Evolutionary conservation across 164 flowering plant genomes (phyloP), one percentile per base, ranked within the genome.

Genomic region (Liriodendron chinense): DNA sequence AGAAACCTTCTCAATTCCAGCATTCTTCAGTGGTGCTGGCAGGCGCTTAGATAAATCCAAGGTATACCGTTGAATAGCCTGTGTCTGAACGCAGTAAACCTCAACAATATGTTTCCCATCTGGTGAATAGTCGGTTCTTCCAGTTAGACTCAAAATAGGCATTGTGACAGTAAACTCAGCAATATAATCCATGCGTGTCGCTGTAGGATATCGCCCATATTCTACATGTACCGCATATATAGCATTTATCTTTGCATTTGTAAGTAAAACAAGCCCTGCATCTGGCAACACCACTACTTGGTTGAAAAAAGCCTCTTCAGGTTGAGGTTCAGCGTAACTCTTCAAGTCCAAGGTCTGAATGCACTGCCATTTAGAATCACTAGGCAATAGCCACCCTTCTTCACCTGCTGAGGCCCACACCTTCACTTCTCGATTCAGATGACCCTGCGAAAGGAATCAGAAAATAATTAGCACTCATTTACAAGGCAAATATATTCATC

Each of bases 91-190:
- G 83, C 98, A 96, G 77, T 96, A 96, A 43, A 96, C 88, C 78
- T 92, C 90, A 26, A 86, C 79, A n/a, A n/a, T n/a, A 65, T 86
- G 86, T 74, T 90, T 91, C 53, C 90, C 91, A 76, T 84, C 90
- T 56, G 91, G 82, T 69, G 83, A 81, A 64, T 84, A 66, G 24
- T 91, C 89, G 83, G 90, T 92, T 16, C 96, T 93, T 76, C 96
- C 99, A 18, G 98, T 96, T 72, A 94, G 89, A 85, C 99, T 96
- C 80, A 96, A 80, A 69, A 96, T 93, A 47, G 99, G 99, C 98
- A 94, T 92, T 14, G 98, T 88, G 56, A 96, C 98, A 28, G 94
- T 90, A 82, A 96, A 96, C 80, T 91, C 99, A 59, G 99, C 86
- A 61, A 96, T 86, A 80, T 96, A 96, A 84, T 94, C 97, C 94